phyloP scores from a whole-genome alignment of 805 yeast genomes.

The Yamadazyma akitaensis region DNA sequence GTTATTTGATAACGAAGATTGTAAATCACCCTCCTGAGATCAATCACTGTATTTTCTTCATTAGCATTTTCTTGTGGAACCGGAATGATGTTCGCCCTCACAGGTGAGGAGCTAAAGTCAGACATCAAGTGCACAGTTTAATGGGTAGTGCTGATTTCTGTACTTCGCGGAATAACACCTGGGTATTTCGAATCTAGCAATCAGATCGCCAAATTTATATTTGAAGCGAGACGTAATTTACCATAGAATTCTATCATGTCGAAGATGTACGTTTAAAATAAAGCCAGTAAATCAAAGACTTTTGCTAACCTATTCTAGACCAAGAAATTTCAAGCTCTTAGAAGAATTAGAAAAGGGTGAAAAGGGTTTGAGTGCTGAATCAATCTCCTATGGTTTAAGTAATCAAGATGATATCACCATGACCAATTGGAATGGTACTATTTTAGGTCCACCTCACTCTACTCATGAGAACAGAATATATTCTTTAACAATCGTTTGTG shows the following conservation, averaged over 20 bases:
- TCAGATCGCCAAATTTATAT: neutral
- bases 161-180: neutral
- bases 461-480: constrained; percentile 93
- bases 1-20: constrained; percentile 32
- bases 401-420: constrained; percentile 88
- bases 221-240: neutral
- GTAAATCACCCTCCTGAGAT: constrained; percentile 19
- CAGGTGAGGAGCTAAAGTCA: constrained; percentile 6
- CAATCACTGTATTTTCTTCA: constrained; percentile 8
- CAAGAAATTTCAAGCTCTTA: constrained; percentile 89
- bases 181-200: neutral
- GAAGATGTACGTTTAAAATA: constrained; percentile 38
- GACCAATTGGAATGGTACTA: constrained; percentile 98
- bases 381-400: constrained; percentile 91
- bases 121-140: neutral
- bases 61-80: neutral
- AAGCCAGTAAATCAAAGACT: neutral
- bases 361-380: constrained; percentile 94
- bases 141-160: neutral
- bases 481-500: constrained; percentile 77
- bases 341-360: constrained; percentile 98
- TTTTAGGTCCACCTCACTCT: constrained; percentile 91
- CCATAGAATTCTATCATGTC: constrained; percentile 30
- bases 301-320: constrained; percentile 41
- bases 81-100: neutral